Base-by-base conservation (phyloP, 805 yeast species). In the Candida nemodendra region DNA sequence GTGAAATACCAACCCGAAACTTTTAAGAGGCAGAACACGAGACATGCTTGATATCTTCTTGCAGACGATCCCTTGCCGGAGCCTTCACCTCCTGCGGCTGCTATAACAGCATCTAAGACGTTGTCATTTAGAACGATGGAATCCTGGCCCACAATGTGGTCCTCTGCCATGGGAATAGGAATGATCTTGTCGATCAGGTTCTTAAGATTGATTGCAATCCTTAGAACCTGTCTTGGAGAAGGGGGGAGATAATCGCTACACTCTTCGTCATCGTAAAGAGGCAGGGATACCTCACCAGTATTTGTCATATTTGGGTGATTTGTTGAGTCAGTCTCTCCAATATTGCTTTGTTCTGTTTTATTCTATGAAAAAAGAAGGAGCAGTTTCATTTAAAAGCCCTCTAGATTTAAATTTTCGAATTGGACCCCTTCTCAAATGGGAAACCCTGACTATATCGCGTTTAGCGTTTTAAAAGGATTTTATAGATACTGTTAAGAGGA, bases 81-180 rank as follows among this genome's bases (percentile, higher is more conserved):
- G 4, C 87, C 87, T 33, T 68, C 68, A 15, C 95, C 95, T 8
- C 95, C 95, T 14, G 95, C 95, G 5, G 95, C 93, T 19, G 71
- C 72, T 38, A 74, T 68, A 2, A 79, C 83, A 41, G 86, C 68
- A 11, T 68, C 56, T n/a, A 84, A 57, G 2, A 84, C 84, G 13
- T 69, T 67, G 3, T 68, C 67, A 44, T 76, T 81, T 39, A 87
- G 59, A 26, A 84, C 70, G 1, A 79, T 71, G 0, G 87, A 78
- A 38, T 76, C 78, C 5, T 79, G 76, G 8, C 70, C 60, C 5
- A 76, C 63, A 30, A 87, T 72, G 3, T 68, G 68, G 4, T 62
- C 56, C 12, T 64, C 70, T 9, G 71, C 73, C 44, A 79, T 74
- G n/a, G 76, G 77, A 27, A 82, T 72, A 0, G 93, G 90, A 22